Evolutionary conservation across 148 eudicot species (phyloP).

Genomic region (Agrostemma githago): DNA sequence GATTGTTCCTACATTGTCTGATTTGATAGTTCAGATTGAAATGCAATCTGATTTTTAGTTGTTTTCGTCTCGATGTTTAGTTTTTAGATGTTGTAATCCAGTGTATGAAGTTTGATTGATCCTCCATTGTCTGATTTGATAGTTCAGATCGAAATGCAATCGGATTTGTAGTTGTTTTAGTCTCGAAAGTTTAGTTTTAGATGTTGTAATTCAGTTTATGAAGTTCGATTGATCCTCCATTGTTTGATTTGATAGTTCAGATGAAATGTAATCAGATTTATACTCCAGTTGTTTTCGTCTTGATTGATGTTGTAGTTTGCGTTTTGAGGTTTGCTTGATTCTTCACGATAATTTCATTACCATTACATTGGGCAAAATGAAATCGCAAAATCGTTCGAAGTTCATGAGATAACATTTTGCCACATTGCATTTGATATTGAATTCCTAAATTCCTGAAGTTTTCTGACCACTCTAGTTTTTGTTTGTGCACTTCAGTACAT

Average conservation of each 20-base stretch:
- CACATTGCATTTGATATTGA: neutral
- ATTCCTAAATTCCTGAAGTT: neutral
- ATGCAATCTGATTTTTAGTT: no score
- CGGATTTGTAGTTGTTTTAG: no score
- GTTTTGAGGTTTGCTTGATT: neutral
- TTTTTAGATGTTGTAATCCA: no score
- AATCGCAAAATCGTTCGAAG: neutral
- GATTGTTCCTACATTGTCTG: neutral
- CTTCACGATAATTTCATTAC: no score
- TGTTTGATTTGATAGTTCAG: neutral
- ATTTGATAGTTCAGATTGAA: neutral
- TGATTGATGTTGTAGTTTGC: no score
- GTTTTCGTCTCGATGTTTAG: neutral
- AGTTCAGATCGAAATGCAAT: no score
- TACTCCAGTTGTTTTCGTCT: neutral
- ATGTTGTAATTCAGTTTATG: no score
- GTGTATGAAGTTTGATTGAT: no score
- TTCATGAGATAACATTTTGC: neutral
- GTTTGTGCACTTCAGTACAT: slow-evolving; percentile 17
- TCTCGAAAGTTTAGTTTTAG: no score
- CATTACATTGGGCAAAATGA: neutral
- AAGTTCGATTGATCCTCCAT: neutral
- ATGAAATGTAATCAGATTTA: no score
- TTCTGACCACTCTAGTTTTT: neutral
- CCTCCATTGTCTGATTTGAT: no score